Evolutionary conservation across 2,329 filamentous ascomycete genomes (phyloP), one percentile per base, ranked within the genome.

Genomic region (Sporothrix humicola): DNA sequence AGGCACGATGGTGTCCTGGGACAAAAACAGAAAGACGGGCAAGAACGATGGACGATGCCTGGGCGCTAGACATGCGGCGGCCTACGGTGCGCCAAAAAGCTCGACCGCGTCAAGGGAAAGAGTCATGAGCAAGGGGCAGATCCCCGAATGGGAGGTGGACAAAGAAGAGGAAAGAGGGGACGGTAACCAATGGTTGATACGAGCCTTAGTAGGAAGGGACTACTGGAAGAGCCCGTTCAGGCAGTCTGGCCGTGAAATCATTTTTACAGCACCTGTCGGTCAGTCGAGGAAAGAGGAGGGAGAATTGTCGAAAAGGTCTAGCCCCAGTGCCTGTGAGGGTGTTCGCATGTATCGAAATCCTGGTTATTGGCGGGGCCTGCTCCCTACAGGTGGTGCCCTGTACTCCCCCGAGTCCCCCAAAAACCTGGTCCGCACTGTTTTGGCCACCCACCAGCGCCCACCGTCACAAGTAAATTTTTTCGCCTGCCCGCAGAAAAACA

Each of bases 391-490:
- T 7, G 31, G 44, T 37, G 46, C 26, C 48, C 66, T 48, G 61
- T 66, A 65, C 31, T 10, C 31, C 37, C 59, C 37, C 61, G n/a
- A 63, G 58, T 9, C 26, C 46, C 46, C 46, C 20, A 26, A 71
- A 50, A 42, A n/a, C 46, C 46, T 48, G 9, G 44, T 12, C 44
- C 26, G 46, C 70, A 26, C 56, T 31, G 46, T 65, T 26, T 26
- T 65, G 70, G 70, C 70, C 70, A 56, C 58, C 70, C 58, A 46
- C 70, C 54, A 37, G 31, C 31, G 15, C 12, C 65, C 56, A 50
- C 70, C 58, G 50, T 72, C 69, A 65, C 69, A 56, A 46, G 70
- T 72, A 65, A 59, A 26, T 37, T 72, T 72, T 72, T 72, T 61
- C 48, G 58, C 59, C 70, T 10, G 58, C 59, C 46, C 17, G 42